Conservation (phyloP, 805 yeast genomes). For the Lipomyces japonicus region DNA sequence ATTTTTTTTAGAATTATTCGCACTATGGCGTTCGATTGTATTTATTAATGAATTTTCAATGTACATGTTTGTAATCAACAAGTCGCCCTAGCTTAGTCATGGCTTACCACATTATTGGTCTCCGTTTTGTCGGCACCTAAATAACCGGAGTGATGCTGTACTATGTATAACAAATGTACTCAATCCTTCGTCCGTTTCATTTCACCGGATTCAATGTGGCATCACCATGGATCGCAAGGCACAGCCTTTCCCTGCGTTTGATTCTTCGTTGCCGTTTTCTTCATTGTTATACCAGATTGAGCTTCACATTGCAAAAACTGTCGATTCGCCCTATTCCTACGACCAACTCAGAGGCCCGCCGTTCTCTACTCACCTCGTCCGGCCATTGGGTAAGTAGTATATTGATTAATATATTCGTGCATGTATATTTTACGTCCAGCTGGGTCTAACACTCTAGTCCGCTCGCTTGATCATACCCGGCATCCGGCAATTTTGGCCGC, state of each 20-base stretch:
- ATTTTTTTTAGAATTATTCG: no score
- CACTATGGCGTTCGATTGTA: no score
- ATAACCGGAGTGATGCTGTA: no score
- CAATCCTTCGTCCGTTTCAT: not conserved
- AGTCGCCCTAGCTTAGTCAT: no score
- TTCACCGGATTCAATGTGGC: not conserved
- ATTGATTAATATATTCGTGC: not conserved
- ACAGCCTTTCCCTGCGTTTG: constrained; percentile 31
- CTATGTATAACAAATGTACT: no score
- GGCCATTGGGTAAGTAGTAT: constrained; percentile 30
- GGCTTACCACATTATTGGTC: no score
- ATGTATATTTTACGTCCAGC: not conserved
- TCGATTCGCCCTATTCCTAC: constrained; percentile 34
- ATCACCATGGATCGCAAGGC: constrained; percentile 23
- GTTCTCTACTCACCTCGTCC: constrained; percentile 28
- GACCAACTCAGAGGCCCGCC: constrained; percentile 34
- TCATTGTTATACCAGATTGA: constrained; percentile 32
- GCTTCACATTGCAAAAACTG: constrained; percentile 29
- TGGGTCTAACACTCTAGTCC: constrained; percentile 5
- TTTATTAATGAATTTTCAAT: no score
- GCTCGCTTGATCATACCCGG: constrained; percentile 28
- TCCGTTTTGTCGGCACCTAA: no score
- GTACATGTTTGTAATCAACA: no score
- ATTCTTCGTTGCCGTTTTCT: constrained; percentile 28
- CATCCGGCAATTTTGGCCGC: constrained; percentile 36